A percentile compares a stretch with the other conserved stretches of the same genome.
These are phyloP conservation scores for Papilionanthe hybrid DNA, from an alignment of 116 monocot genomes.

Conservation along the genomic window DNA sequence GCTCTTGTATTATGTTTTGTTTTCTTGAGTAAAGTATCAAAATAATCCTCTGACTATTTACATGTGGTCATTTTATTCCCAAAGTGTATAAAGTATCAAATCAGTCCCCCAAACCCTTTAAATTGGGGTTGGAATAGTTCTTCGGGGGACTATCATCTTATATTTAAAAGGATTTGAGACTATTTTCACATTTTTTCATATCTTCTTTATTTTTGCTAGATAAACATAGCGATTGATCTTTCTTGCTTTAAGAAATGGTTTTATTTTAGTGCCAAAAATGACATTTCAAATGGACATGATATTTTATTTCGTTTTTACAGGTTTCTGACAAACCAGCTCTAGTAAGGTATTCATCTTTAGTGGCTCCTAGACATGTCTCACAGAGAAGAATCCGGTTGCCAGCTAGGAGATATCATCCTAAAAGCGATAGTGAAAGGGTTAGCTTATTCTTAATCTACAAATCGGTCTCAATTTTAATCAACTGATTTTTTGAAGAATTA, in stretches of 20 bases:
- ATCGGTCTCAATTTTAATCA: neutral
- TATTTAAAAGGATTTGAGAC: no score
- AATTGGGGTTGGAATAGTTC: no score
- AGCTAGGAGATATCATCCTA: conserved; percentile 72
- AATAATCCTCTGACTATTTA: no score
- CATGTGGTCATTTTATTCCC: no score
- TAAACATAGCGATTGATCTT: no score
- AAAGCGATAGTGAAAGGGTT: conserved; percentile 71
- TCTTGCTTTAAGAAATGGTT: neutral
- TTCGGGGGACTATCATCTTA: no score
- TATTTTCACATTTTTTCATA: neutral
- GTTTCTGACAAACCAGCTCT: conserved; percentile 66
- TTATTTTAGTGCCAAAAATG: neutral
- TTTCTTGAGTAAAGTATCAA: no score
- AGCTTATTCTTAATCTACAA: neutral
- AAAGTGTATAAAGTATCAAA: no score
- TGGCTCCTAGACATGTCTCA: conserved; percentile 76
- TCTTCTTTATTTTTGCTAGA: neutral
- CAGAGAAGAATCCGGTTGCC: conserved; percentile 84
- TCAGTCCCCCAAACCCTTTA: no score
- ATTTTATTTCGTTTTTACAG: conserved; percentile 27
- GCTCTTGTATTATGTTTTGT: no score
- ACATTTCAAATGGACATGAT: neutral
- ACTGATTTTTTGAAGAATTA: neutral
- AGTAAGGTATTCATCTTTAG: conserved; percentile 52